Conservation (phyloP, 2,329 filamentous ascomycete species). For the Biscogniauxia sp. region DNA sequence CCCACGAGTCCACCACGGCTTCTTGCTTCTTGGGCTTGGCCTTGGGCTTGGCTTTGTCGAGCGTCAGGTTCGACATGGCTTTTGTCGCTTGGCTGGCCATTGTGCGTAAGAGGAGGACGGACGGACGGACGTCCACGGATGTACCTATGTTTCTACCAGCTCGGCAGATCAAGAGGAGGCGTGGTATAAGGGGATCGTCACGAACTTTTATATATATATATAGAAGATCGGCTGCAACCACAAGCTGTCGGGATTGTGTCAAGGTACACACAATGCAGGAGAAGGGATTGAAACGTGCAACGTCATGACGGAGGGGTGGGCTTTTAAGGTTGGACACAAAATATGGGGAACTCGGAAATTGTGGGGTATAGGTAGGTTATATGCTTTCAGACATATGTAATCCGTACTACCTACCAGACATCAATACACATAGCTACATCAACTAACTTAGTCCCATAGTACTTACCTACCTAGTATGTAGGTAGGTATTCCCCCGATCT, state of each 20-base stretch:
- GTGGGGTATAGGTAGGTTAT: background rate
- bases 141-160: too few species aligned
- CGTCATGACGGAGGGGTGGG: background rate
- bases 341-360: background rate
- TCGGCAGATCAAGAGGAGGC: too few species aligned
- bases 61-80: slow-evolving; percentile 32
- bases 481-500: background rate
- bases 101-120: background rate
- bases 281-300: background rate
- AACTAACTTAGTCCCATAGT: too few species aligned
- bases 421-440: too few species aligned
- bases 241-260: background rate
- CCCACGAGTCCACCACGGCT: slow-evolving; percentile 70
- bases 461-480: background rate
- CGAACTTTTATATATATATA: background rate
- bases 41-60: slow-evolving; percentile 23
- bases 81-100: slow-evolving; percentile 25
- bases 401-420: background rate
- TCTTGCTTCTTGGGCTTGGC: slow-evolving; percentile 37
- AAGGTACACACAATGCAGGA: background rate
- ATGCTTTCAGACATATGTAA: too few species aligned
- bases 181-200: background rate
- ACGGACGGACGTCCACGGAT: too few species aligned
- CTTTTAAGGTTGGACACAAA: background rate
- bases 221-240: background rate